phyloP scores from a whole-genome alignment of 805 yeast species.

The Saturnispora galanensis region DNA sequence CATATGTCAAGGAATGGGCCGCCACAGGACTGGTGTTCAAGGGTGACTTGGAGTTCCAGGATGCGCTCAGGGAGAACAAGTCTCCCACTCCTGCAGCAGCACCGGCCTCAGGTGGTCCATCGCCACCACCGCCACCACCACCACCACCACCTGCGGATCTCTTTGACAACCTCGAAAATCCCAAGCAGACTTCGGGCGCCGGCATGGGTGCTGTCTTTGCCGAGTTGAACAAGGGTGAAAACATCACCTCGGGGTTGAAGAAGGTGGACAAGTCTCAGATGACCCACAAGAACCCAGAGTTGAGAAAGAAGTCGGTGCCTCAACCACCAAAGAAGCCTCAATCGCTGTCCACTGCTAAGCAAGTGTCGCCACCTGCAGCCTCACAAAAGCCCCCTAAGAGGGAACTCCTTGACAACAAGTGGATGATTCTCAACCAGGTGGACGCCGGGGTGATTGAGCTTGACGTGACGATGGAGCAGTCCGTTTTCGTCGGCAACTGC shows the following conservation, averaged over 20 bases:
- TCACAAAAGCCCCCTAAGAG: slow-evolving; percentile 39
- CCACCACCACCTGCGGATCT: slow-evolving; percentile 80
- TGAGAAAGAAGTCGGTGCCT: slow-evolving; percentile 59
- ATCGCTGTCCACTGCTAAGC: slow-evolving; percentile 33
- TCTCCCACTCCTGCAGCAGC: slow-evolving; percentile 13
- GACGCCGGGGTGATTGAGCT: slow-evolving; percentile 45
- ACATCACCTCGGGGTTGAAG: slow-evolving; percentile 74
- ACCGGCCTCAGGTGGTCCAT: slow-evolving; percentile 20
- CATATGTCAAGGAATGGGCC: slow-evolving; percentile 67
- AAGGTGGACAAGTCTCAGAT: slow-evolving; percentile 89
- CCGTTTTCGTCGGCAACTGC: slow-evolving; percentile 83
- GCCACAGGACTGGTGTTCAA: slow-evolving; percentile 83
- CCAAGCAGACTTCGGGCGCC: slow-evolving; percentile 31
- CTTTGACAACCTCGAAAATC: slow-evolving; percentile 33
- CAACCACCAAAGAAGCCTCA: slow-evolving; percentile 79
- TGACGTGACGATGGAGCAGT: slow-evolving; percentile 78
- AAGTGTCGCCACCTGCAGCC: slow-evolving; percentile 7
- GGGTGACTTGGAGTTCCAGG: slow-evolving; percentile 49
- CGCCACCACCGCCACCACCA: slow-evolving; percentile 48
- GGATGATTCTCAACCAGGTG: slow-evolving; percentile 72
- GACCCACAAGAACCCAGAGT: slow-evolving; percentile 85
- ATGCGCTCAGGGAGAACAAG: slow-evolving; percentile 29
- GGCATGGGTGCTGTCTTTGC: slow-evolving; percentile 77
- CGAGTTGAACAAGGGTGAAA: slow-evolving; percentile 80
- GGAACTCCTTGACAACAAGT: slow-evolving; percentile 77